Evolutionary conservation across 208 protist species (phyloP).

Genomic region (Acanthamoeba quina): DNA sequence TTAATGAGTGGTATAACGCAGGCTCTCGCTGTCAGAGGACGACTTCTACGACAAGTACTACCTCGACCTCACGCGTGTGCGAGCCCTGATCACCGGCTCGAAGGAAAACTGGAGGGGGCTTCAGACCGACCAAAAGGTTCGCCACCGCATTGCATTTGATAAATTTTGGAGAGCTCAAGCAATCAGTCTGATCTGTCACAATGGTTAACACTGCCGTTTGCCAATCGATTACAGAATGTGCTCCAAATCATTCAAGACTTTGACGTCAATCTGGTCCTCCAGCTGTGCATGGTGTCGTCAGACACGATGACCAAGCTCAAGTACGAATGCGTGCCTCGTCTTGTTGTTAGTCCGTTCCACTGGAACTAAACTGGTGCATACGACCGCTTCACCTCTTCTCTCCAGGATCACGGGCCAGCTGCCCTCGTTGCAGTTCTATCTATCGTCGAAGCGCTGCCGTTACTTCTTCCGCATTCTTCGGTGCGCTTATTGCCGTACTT

Average conservation of each 20-base stretch:
- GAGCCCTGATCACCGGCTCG: conserved; percentile 37
- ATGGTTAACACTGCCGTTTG: neutral
- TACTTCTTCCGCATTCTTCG: conserved; percentile 62
- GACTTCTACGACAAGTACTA: conserved; percentile 71
- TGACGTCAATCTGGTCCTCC: conserved; percentile 39
- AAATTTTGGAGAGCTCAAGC: too few relatives aligned
- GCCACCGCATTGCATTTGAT: neutral
- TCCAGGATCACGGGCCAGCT: conserved; percentile 32
- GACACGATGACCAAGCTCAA: conserved; percentile 62
- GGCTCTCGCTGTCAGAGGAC: neutral
- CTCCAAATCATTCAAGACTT: conserved; percentile 68
- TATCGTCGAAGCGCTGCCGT: conserved; percentile 52
- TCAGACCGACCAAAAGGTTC: conserved; percentile 1
- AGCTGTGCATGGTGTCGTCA: conserved; percentile 49
- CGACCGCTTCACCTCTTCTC: neutral
- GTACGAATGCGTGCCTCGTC: neutral
- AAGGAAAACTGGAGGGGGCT: neutral
- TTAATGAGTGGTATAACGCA: neutral
- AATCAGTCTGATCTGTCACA: too few relatives aligned
- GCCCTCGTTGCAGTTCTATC: conserved; percentile 41
- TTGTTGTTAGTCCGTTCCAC: neutral
- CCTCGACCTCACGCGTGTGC: conserved; percentile 7
- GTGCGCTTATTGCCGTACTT: neutral
- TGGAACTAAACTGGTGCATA: neutral
- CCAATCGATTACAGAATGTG: neutral